Conservation (phyloP, 2,329 filamentous ascomycete genomes). For the Juglanconis oblonga region DNA sequence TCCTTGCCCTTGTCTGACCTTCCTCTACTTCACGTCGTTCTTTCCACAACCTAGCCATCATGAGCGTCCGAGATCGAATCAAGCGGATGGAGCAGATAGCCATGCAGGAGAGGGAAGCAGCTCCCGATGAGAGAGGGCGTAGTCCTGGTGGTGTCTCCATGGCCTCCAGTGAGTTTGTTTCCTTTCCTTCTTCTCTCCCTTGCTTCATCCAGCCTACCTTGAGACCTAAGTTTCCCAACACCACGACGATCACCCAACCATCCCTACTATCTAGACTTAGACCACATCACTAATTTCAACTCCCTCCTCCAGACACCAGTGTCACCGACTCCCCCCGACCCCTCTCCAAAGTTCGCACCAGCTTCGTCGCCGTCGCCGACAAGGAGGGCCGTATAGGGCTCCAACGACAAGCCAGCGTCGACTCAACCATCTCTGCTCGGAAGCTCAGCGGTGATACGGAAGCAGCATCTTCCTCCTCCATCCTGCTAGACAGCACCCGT, state of each 20-base stretch:
- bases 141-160: conserved; percentile 53
- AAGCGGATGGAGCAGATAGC: conserved; percentile 36
- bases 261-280: neutral
- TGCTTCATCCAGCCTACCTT: neutral
- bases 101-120: conserved; percentile 72
- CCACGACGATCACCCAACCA: neutral
- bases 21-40: conserved; percentile 3
- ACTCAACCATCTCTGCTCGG: conserved; percentile 36
- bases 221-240: neutral
- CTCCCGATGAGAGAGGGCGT: conserved; percentile 67
- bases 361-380: conserved; percentile 67
- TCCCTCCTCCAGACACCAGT: conserved; percentile 27
- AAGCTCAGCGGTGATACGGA: conserved; percentile 38
- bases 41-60: conserved; percentile 36
- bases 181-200: neutral
- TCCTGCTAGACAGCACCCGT: conserved; percentile 37
- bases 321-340: conserved; percentile 60
- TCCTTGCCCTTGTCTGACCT: neutral
- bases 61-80: conserved; percentile 62
- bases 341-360: conserved; percentile 72
- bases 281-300: conserved; percentile 3
- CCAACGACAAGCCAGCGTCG: conserved; percentile 41
- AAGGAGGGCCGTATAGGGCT: conserved; percentile 58
- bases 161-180: conserved; percentile 35
- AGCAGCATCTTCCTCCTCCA: conserved; percentile 36